Conservation (phyloP, 2,329 filamentous ascomycete species). For the Alternaria ethzedia region DNA sequence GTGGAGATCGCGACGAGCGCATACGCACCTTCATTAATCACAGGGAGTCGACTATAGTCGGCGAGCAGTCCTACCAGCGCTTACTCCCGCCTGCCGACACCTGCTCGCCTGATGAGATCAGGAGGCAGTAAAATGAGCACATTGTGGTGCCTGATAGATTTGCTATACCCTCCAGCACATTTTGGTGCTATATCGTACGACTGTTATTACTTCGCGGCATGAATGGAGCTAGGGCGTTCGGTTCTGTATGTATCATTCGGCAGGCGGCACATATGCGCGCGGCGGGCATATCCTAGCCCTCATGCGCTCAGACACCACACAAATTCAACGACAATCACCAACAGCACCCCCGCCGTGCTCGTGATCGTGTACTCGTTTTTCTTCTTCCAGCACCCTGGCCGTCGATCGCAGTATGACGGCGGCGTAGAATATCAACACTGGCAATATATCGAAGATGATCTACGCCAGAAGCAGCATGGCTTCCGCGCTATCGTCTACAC, state of each 20-base stretch:
- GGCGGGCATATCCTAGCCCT: conserved; percentile 20
- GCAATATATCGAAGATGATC: conserved; percentile 3
- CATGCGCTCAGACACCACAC: conserved; percentile 33
- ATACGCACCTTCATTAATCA: conserved; percentile 77
- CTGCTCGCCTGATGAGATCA: conserved; percentile 53
- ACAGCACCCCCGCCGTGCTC: neutral
- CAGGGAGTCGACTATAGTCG: conserved; percentile 47
- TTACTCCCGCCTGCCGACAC: conserved; percentile 55
- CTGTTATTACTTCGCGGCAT: conserved; percentile 7
- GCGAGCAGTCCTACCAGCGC: conserved; percentile 55
- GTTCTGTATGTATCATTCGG: conserved; percentile 30
- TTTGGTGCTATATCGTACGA: conserved; percentile 14
- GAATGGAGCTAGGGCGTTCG: conserved; percentile 22
- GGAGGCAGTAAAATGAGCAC: conserved; percentile 30
- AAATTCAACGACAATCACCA: conserved; percentile 24
- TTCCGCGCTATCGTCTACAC: conserved; percentile 1
- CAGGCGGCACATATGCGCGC: conserved; percentile 19
- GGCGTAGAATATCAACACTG: neutral
- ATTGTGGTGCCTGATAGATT: conserved; percentile 14
- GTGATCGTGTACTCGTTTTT: neutral
- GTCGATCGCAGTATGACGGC: neutral
- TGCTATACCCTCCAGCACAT: conserved; percentile 13
- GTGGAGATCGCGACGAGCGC: conserved; percentile 57
- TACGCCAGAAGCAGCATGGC: conserved; percentile 4
- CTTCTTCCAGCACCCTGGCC: neutral